These are phyloP conservation scores for Wickerhamiella musiphila DNA, from an alignment of 805 yeast genomes.

Conservation along the genomic window DNA sequence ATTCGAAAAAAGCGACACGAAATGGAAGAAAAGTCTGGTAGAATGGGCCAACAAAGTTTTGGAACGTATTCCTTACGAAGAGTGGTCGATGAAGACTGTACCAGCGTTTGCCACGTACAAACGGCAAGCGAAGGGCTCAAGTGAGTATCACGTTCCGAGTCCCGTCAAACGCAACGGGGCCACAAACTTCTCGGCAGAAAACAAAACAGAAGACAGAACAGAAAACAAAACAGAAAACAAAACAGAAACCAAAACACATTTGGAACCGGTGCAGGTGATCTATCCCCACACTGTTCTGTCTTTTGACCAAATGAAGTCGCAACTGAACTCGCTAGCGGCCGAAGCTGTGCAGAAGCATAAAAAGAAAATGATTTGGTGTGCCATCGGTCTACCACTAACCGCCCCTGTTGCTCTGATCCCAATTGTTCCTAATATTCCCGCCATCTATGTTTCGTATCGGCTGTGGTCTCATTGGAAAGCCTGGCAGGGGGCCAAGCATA, in stretches of 20 bases:
- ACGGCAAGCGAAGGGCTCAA: slow-evolving; percentile 27
- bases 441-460: slow-evolving; percentile 67
- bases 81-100: slow-evolving; percentile 52
- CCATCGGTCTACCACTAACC: slow-evolving; percentile 54
- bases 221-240: slow-evolving; percentile 4
- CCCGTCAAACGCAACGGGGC: slow-evolving; percentile 9
- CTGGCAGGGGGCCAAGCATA: slow-evolving; percentile 50
- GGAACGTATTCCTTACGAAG: slow-evolving; percentile 61
- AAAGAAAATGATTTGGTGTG: slow-evolving; percentile 35
- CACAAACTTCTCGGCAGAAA: slow-evolving; percentile 6
- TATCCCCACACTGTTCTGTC: slow-evolving; percentile 30
- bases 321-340: slow-evolving; percentile 28
- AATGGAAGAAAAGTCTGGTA: slow-evolving; percentile 45
- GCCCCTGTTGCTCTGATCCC: slow-evolving; percentile 71
- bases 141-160: slow-evolving; percentile 8
- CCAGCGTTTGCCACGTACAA: slow-evolving; percentile 51
- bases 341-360: slow-evolving; percentile 35
- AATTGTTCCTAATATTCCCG: slow-evolving; percentile 81
- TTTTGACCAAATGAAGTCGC: slow-evolving; percentile 15
- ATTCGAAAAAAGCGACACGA: slow-evolving; percentile 35
- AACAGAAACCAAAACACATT: background rate
- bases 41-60: slow-evolving; percentile 33
- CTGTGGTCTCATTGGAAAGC: slow-evolving; percentile 77
- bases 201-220: background rate
- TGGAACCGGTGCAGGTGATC: slow-evolving; percentile 25